phyloP scores from a whole-genome alignment of 2,329 filamentous ascomycete species.

The Fusarium siculi region DNA sequence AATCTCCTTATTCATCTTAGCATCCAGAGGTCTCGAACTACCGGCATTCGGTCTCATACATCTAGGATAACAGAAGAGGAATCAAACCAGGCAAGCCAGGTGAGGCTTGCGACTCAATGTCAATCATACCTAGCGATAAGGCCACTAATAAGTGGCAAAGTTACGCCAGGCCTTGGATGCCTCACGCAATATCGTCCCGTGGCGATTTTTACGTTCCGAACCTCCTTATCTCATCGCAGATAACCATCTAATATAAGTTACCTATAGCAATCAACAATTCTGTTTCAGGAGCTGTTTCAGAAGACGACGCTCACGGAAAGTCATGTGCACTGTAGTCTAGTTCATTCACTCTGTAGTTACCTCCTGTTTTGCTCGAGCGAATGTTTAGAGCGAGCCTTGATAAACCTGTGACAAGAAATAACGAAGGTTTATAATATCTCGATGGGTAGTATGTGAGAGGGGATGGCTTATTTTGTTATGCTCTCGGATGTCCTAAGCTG shows the following conservation, averaged over 20 bases:
- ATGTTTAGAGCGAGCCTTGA: background rate
- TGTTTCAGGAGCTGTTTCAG: background rate
- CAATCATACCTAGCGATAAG: background rate
- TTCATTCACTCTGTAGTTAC: background rate
- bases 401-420: background rate
- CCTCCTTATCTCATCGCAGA: background rate
- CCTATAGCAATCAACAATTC: background rate
- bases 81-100: background rate
- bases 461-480: background rate
- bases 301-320: background rate
- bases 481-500: background rate
- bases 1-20: conserved; percentile 20
- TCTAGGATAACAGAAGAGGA: background rate
- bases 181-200: background rate
- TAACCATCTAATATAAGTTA: background rate
- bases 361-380: background rate
- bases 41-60: conserved; percentile 13
- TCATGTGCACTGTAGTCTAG: background rate
- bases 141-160: background rate
- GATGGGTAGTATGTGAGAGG: background rate
- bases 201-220: background rate
- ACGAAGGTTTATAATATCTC: background rate
- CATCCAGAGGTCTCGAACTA: conserved; percentile 16
- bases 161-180: background rate
- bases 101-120: background rate